Conservation (phyloP, 192 early-diverging fungal genomes). For the Coemansia sp. region DNA sequence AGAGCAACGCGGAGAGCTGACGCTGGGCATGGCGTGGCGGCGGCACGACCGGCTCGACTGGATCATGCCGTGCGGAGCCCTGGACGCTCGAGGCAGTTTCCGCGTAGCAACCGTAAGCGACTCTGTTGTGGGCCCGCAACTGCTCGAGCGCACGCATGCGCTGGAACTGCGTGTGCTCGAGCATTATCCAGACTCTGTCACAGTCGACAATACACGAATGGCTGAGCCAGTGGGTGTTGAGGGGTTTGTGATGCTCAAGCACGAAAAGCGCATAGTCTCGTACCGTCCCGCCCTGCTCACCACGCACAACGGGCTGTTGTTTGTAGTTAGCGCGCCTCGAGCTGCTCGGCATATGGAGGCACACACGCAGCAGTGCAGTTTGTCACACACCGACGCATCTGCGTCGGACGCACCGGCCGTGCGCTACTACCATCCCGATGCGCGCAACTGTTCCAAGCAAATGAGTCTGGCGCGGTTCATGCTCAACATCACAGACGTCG, state of each 20-base stretch:
- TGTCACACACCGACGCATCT: too few species aligned
- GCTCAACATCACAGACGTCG: constrained; percentile 41
- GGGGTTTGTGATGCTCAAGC: constrained; percentile 48
- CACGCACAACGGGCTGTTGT: constrained; percentile 37
- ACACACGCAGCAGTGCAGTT: constrained; percentile 11
- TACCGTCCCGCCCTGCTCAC: constrained; percentile 38
- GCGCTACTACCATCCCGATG: constrained; percentile 30
- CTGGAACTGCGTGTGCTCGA: constrained; percentile 43
- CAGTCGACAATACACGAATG: constrained; percentile 7
- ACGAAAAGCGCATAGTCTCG: constrained; percentile 25
- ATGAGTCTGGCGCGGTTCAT: constrained; percentile 48
- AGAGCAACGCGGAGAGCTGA: constrained; percentile 29
- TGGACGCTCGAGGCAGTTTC: constrained; percentile 15
- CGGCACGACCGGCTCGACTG: constrained; percentile 42
- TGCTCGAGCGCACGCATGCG: constrained; percentile 39
- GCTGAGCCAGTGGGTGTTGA: constrained; percentile 39
- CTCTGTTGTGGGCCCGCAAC: constrained; percentile 31
- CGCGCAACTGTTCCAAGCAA: constrained; percentile 32
- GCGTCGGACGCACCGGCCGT: neutral
- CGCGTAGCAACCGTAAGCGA: constrained; percentile 17
- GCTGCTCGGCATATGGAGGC: constrained; percentile 35
- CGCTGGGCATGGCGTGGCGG: constrained; percentile 50
- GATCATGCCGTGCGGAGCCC: constrained; percentile 40
- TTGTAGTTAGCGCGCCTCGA: constrained; percentile 40
- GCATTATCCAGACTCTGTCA: constrained; percentile 42